These are phyloP conservation scores for Inosperma sp. DNA, from an alignment of 768 basidiomycete genomes.

Conservation along the genomic window DNA sequence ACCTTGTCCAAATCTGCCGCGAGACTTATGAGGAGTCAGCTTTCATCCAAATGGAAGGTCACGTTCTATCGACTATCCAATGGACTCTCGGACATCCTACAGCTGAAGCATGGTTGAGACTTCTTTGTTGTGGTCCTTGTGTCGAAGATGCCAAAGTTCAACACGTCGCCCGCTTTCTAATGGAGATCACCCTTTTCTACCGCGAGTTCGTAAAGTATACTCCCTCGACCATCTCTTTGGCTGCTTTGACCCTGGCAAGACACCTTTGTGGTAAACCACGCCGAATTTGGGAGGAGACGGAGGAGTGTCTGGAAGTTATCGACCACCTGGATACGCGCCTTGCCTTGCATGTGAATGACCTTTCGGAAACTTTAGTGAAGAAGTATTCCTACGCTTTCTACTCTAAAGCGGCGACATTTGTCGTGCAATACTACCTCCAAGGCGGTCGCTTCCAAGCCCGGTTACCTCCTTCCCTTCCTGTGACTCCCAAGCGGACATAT, in stretches of 20 bases:
- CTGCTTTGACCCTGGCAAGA: conserved; percentile 82
- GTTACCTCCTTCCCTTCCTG: conserved; percentile 47
- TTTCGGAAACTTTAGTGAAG: conserved; percentile 94
- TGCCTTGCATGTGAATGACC: conserved; percentile 81
- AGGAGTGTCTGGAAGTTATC: conserved; percentile 78
- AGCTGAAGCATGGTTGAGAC: conserved; percentile 93
- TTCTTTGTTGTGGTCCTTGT: conserved; percentile 69
- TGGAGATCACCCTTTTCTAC: conserved; percentile 99
- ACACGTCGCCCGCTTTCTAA: conserved; percentile 94
- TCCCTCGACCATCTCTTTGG: conserved; percentile 86
- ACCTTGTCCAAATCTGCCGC: conserved; percentile 92
- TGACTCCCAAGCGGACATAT: conserved; percentile 59
- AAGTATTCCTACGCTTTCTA: conserved; percentile 98
- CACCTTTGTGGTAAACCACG: conserved; percentile 81
- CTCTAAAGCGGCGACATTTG: conserved; percentile 90
- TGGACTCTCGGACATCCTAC: conserved; percentile 98
- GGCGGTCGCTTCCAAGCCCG: conserved; percentile 70
- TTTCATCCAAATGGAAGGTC: conserved; percentile 99
- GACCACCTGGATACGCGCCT: conserved; percentile 82
- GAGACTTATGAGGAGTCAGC: conserved; percentile 96
- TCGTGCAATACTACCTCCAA: conserved; percentile 90
- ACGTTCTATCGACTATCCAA: conserved; percentile 92
- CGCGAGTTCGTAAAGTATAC: conserved; percentile 87
- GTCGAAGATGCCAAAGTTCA: conserved; percentile 88
- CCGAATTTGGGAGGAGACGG: conserved; percentile 78